Evolutionary conservation across 108 stramenopile species (phyloP), one percentile per base, ranked within the genome.

Genomic region (Cyclotella choctawhatcheeana): DNA sequence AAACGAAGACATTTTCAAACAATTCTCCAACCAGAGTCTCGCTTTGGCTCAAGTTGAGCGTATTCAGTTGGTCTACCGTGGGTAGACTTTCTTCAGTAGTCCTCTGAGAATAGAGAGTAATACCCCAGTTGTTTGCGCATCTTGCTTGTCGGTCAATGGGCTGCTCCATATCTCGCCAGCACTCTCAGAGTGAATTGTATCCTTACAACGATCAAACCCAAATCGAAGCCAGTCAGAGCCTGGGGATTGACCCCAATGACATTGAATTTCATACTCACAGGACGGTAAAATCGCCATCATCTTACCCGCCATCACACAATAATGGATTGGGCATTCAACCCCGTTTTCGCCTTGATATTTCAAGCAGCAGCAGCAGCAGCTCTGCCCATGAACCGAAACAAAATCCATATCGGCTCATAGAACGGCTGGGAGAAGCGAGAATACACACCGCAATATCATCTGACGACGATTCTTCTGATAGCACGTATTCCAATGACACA

Each of bases 121-220:
- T n/a, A n/a, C n/a, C n/a, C n/a, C n/a, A n/a, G n/a, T n/a, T n/a
- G n/a, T n/a, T n/a, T n/a, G n/a, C n/a, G n/a, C n/a, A n/a, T n/a
- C n/a, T n/a, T n/a, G n/a, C n/a, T n/a, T n/a, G n/a, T n/a, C n/a
- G n/a, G n/a, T n/a, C n/a, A n/a, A 55, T 55, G 54, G 54, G 54
- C 26, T 55, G 54, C 54, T 26, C 27, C 54, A 30, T 55, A 22
- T 55, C 54, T 30, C 54, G 54, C 30, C 5, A 55, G 5, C 54
- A 30, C 13, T 3, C 16, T 30, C 29, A 27, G 24, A 30, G 21
- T 40, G 37, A 40, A 8, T 6, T 8, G n/a, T n/a, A n/a, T n/a
- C n/a, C n/a, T n/a, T n/a, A n/a, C n/a, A n/a, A n/a, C n/a, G n/a
- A n/a, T n/a, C n/a, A n/a, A n/a, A n/a, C n/a, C n/a, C n/a, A n/a